Conservation (phyloP, 2,329 filamentous ascomycete species). For the Chrysoporthe deuterocubensis region DNA sequence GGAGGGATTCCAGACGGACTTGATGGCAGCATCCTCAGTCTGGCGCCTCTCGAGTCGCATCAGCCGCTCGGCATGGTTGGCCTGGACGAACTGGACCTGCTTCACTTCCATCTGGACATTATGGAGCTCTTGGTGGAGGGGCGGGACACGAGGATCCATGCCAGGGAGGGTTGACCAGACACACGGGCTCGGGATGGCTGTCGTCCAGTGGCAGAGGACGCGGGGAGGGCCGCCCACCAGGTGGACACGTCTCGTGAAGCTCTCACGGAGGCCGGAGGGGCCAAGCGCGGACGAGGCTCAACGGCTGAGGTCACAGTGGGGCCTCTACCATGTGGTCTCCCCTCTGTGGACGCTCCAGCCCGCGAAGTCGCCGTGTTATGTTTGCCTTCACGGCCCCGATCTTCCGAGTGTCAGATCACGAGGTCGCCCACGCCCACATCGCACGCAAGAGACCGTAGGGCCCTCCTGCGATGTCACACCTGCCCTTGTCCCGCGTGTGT, state of each 20-base stretch:
- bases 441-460: constrained; percentile 43
- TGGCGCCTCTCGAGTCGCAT: constrained; percentile 67
- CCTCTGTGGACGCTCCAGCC: constrained; percentile 18
- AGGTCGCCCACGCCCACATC: constrained; percentile 51
- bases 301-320: constrained; percentile 11
- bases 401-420: constrained; percentile 39
- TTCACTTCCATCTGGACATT: constrained; percentile 73
- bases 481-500: constrained; percentile 13
- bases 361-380: constrained; percentile 10
- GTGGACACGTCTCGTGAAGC: constrained; percentile 10
- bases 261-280: constrained; percentile 7
- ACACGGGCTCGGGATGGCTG: constrained; percentile 8
- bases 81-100: constrained; percentile 67
- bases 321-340: constrained; percentile 9
- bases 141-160: constrained; percentile 67
- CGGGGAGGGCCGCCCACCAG: constrained; percentile 21
- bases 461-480: constrained; percentile 35
- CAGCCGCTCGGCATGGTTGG: constrained; percentile 64
- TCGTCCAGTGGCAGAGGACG: constrained; percentile 13
- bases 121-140: constrained; percentile 67
- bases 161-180: constrained; percentile 37
- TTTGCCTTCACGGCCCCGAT: constrained; percentile 25
- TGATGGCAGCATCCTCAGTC: constrained; percentile 69
- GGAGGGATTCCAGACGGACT: constrained; percentile 85
- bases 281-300: not conserved